A percentile compares a stretch with the other conserved stretches of the same genome.
Conservation (phyloP, 345 rosid species). For the Linum usitatissimum region DNA sequence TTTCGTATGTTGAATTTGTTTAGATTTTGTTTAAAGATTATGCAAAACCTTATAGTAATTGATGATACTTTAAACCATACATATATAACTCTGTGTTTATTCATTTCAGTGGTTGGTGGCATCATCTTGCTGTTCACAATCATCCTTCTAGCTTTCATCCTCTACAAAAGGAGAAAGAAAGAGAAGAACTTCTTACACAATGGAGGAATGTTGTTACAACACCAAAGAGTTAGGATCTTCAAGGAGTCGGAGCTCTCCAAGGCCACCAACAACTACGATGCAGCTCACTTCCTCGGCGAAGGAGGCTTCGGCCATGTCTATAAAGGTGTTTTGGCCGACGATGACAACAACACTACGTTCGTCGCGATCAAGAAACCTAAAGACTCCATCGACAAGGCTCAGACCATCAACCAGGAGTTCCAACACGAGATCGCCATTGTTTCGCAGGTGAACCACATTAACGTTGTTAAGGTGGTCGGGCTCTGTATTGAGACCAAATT, state of each 20-base stretch:
- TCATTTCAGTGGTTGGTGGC: background rate
- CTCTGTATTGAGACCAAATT: conserved; percentile 3
- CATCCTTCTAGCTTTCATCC: background rate
- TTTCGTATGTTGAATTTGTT: too few species aligned
- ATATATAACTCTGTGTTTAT: too few species aligned
- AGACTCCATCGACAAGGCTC: background rate
- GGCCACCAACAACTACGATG: conserved; percentile 16
- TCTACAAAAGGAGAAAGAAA: background rate
- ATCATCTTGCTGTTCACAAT: background rate
- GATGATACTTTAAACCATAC: too few species aligned
- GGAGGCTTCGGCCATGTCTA: conserved; percentile 13
- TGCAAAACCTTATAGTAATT: too few species aligned
- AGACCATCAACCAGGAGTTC: background rate
- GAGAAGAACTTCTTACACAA: conserved; percentile 14
- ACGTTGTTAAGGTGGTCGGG: conserved; percentile 1
- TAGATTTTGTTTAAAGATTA: too few species aligned
- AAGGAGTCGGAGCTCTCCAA: background rate
- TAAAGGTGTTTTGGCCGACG: conserved; percentile 15
- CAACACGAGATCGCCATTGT: conserved; percentile 13
- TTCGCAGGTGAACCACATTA: background rate
- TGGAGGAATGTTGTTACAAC: background rate
- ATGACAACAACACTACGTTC: too few species aligned
- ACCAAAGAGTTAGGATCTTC: background rate
- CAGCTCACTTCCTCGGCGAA: background rate
- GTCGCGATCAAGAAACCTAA: conserved; percentile 12